Evolutionary conservation across 345 rosid species (phyloP).

Genomic region (Eucalyptus sp.): DNA sequence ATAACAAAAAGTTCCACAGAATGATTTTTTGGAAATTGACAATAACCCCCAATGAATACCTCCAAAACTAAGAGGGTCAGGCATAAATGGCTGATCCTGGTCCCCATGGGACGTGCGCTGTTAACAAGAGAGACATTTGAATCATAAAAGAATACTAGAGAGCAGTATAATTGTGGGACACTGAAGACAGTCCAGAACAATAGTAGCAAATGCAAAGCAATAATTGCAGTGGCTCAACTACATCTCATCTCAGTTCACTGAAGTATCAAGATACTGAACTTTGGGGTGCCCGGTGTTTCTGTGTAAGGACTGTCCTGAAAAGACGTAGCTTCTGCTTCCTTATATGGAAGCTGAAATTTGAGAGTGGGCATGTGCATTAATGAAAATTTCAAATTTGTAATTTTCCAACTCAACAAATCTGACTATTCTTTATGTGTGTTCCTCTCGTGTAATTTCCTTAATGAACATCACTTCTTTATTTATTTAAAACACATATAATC

Average conservation of each 20-base stretch:
- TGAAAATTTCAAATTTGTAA: not conserved
- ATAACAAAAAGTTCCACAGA: not conserved
- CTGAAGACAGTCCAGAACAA: not conserved
- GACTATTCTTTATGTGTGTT: not conserved
- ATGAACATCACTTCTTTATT: not conserved
- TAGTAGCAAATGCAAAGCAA: not conserved
- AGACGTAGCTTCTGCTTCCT: slow-evolving; percentile 91
- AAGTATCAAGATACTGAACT: slow-evolving; percentile 24
- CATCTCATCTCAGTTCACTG: not conserved
- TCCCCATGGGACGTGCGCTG: slow-evolving; percentile 31
- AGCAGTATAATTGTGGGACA: not conserved
- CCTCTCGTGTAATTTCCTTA: not conserved
- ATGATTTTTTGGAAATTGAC: not conserved
- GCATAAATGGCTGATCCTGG: slow-evolving; percentile 72
- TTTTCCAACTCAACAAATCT: not conserved
- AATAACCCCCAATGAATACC: slow-evolving; percentile 22
- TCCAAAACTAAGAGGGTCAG: slow-evolving; percentile 68
- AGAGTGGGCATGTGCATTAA: not conserved
- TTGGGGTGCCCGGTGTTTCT: slow-evolving; percentile 72
- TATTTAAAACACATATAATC: not conserved
- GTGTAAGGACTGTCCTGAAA: slow-evolving; percentile 58
- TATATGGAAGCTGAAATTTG: slow-evolving; percentile 59
- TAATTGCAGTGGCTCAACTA: not conserved
- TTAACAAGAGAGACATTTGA: not conserved
- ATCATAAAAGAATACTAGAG: not conserved